Conservation (phyloP, 2,329 filamentous ascomycete genomes). For the Epichloe festucae region DNA sequence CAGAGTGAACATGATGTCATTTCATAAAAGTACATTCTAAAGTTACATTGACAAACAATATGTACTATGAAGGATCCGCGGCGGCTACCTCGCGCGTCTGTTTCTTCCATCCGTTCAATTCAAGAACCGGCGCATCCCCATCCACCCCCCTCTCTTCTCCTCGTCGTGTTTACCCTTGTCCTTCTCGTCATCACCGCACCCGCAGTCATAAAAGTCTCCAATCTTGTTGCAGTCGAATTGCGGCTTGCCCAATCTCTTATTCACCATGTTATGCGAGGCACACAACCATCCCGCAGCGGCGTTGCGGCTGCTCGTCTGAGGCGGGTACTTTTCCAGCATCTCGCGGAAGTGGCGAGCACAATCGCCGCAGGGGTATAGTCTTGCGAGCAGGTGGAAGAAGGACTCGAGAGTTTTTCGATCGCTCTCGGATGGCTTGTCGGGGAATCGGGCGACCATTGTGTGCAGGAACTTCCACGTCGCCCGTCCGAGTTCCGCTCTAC, state of each 20-base stretch:
- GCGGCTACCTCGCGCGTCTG: not conserved
- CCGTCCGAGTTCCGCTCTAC: constrained; percentile 50
- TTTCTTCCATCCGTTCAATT: not conserved
- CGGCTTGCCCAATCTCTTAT: constrained; percentile 47
- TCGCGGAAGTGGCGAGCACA: constrained; percentile 55
- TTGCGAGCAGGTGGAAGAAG: constrained; percentile 53
- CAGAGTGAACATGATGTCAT: no score
- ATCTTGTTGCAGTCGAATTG: constrained; percentile 54
- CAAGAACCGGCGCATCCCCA: no score
- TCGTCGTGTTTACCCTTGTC: constrained; percentile 17
- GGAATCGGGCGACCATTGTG: constrained; percentile 56
- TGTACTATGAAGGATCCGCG: not conserved
- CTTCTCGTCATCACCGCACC: constrained; percentile 50
- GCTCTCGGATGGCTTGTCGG: constrained; percentile 48
- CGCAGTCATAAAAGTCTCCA: constrained; percentile 60
- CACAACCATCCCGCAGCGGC: constrained; percentile 56
- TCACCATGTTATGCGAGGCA: constrained; percentile 55
- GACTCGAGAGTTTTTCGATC: constrained; percentile 50
- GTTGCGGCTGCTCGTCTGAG: constrained; percentile 50
- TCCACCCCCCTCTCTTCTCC: not conserved
- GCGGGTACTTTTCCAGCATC: constrained; percentile 48
- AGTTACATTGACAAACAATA: not conserved
- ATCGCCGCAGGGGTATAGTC: constrained; percentile 59
- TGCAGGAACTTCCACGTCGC: constrained; percentile 59
- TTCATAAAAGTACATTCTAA: not conserved